phyloP scores from a whole-genome alignment of 1,139 yeast species.

The Pichia sp. region DNA sequence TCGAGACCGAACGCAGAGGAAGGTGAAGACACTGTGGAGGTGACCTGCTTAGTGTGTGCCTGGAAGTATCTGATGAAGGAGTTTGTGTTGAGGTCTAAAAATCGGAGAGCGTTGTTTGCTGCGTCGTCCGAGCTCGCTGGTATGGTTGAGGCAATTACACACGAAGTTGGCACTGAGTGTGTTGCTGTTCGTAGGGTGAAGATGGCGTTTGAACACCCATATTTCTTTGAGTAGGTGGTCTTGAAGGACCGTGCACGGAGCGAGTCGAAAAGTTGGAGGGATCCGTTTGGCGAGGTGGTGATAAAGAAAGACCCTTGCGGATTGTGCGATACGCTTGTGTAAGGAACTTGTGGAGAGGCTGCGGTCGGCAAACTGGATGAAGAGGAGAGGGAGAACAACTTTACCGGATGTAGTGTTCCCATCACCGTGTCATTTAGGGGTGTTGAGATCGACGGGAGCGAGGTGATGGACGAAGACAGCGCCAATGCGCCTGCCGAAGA shows the following conservation, averaged over 20 bases:
- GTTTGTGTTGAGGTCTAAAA: slow-evolving; percentile 72
- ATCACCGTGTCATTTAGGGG: slow-evolving; percentile 2
- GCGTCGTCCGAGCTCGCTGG: slow-evolving; percentile 10
- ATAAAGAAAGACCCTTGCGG: slow-evolving; percentile 77
- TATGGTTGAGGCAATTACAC: slow-evolving; percentile 76
- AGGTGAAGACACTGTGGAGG: slow-evolving; percentile 41
- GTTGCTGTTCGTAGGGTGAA: slow-evolving; percentile 69
- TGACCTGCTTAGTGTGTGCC: slow-evolving; percentile 79
- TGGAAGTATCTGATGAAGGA: slow-evolving; percentile 77
- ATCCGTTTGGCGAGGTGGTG: slow-evolving; percentile 76
- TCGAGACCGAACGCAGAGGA: slow-evolving; percentile 16
- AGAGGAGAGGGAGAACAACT: slow-evolving; percentile 54
- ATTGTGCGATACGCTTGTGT: slow-evolving; percentile 83
- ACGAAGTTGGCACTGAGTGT: slow-evolving; percentile 45
- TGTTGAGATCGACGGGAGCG: slow-evolving; percentile 9
- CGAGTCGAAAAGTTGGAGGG: slow-evolving; percentile 79
- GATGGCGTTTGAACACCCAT: slow-evolving; percentile 84
- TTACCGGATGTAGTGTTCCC: slow-evolving; percentile 41
- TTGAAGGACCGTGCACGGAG: slow-evolving; percentile 62
- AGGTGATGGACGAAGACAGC: slow-evolving; percentile 6
- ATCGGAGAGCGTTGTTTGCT: slow-evolving; percentile 67
- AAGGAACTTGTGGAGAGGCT: slow-evolving; percentile 19
- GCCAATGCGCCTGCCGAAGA: neutral
- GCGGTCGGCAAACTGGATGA: slow-evolving; percentile 38
- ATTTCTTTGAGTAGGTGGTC: slow-evolving; percentile 78